Evolutionary conservation across 2,329 filamentous ascomycete genomes (phyloP).

Genomic region (Colletotrichum theobromicola): DNA sequence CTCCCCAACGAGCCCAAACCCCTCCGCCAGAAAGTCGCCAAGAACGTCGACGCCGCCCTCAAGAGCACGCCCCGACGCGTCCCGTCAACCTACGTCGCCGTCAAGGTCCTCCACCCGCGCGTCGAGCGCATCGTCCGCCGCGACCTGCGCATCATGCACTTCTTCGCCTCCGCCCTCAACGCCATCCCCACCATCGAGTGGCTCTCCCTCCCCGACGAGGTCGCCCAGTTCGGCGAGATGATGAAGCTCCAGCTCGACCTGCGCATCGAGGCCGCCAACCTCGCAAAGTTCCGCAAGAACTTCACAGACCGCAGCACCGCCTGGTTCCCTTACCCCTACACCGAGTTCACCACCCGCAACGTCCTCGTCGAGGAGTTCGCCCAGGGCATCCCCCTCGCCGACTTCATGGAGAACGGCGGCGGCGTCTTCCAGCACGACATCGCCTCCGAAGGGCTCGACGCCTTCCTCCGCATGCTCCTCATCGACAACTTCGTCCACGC

Average conservation of each 20-base stretch:
- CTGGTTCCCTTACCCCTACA: slow-evolving; percentile 96
- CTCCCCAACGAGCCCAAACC: slow-evolving; percentile 51
- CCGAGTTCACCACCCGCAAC: slow-evolving; percentile 88
- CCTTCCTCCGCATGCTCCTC: slow-evolving; percentile 94
- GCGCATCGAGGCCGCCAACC: slow-evolving; percentile 90
- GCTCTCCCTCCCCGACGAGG: slow-evolving; percentile 95
- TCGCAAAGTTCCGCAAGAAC: slow-evolving; percentile 86
- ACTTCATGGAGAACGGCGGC: slow-evolving; percentile 89
- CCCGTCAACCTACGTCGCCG: slow-evolving; percentile 89
- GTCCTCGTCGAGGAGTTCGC: slow-evolving; percentile 96
- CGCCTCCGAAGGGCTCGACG: slow-evolving; percentile 91
- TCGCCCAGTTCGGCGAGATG: slow-evolving; percentile 94
- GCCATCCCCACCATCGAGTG: slow-evolving; percentile 93
- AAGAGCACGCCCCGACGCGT: slow-evolving; percentile 87
- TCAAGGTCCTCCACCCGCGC: slow-evolving; percentile 93
- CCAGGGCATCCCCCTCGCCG: slow-evolving; percentile 87
- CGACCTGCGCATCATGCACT: slow-evolving; percentile 90
- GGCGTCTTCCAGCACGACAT: slow-evolving; percentile 94
- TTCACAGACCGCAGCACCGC: slow-evolving; percentile 89
- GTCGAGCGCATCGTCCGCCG: slow-evolving; percentile 90
- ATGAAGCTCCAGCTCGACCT: slow-evolving; percentile 97
- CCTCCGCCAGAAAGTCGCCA: slow-evolving; percentile 72
- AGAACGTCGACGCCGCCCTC: slow-evolving; percentile 83
- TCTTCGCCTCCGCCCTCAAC: slow-evolving; percentile 87
- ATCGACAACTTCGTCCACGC: slow-evolving; percentile 98